Conservation (phyloP, 225 moss, liverwort and hornwort genomes). For the Physcomitrellopsis africana region DNA sequence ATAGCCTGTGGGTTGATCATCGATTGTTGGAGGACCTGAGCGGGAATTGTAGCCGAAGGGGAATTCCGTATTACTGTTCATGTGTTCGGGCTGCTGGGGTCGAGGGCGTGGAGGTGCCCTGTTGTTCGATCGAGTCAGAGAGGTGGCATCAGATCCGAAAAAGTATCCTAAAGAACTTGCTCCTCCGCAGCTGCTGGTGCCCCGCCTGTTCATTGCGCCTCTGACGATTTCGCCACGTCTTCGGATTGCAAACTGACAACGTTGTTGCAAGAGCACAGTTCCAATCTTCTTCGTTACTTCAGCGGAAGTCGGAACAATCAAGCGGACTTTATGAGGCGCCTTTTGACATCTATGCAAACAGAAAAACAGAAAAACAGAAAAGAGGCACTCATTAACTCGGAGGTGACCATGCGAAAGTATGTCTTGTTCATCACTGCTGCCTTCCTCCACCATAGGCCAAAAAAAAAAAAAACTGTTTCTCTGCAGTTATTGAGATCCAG, state of each 20-base stretch:
- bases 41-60: neutral
- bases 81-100: conserved; percentile 12
- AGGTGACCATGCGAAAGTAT: neutral
- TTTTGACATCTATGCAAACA: neutral
- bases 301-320: neutral
- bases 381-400: neutral
- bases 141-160: conserved; percentile 50
- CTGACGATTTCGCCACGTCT: neutral
- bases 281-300: neutral
- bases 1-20: conserved; percentile 20
- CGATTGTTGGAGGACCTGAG: neutral
- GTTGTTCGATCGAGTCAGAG: conserved; percentile 37
- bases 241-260: too few species aligned
- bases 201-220: conserved; percentile 35
- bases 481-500: conserved; percentile 29
- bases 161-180: conserved; percentile 57
- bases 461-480: conserved; percentile 36
- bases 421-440: conserved; percentile 1
- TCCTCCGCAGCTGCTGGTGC: conserved; percentile 54
- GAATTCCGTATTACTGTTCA: neutral
- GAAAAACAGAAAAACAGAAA: neutral
- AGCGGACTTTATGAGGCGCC: neutral
- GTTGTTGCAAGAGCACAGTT: too few species aligned
- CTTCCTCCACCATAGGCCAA: neutral
- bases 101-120: conserved; percentile 43